phyloP scores from a whole-genome alignment of 306 rosid species.

The Fragaria ananassa region DNA sequence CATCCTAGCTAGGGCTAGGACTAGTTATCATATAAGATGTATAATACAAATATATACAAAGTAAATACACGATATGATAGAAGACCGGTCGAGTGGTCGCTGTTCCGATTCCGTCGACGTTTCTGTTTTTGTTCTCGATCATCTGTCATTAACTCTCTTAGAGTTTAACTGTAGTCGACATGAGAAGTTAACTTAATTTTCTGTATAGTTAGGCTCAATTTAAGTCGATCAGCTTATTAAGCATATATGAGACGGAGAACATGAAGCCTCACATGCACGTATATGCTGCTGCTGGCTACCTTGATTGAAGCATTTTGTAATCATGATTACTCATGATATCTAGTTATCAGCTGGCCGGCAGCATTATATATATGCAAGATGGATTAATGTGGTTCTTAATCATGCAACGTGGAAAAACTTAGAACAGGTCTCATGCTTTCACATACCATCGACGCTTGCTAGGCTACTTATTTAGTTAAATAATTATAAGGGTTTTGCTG shows the following conservation, averaged over 20 bases:
- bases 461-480: neutral
- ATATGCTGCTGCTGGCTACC: neutral
- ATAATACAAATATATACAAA: too few relatives aligned
- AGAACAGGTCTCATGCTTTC: neutral
- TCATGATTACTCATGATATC: neutral
- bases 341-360: slow-evolving; percentile 7
- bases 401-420: slow-evolving; percentile 15
- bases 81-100: too few relatives aligned
- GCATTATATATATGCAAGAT: neutral
- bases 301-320: neutral
- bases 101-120: too few relatives aligned
- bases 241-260: neutral
- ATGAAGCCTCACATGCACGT: neutral
- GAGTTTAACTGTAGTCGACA: too few relatives aligned
- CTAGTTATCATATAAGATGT: too few relatives aligned
- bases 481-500: neutral
- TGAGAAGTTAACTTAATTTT: too few relatives aligned
- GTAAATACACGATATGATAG: too few relatives aligned
- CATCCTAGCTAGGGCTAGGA: too few relatives aligned
- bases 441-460: neutral
- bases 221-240: neutral
- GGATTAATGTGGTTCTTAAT: slow-evolving; percentile 4
- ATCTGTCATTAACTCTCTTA: too few relatives aligned
- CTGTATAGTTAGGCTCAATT: too few relatives aligned
- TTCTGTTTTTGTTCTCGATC: too few relatives aligned